phyloP scores from a whole-genome alignment of 805 yeast species.

The Ogataea pignaliae region DNA sequence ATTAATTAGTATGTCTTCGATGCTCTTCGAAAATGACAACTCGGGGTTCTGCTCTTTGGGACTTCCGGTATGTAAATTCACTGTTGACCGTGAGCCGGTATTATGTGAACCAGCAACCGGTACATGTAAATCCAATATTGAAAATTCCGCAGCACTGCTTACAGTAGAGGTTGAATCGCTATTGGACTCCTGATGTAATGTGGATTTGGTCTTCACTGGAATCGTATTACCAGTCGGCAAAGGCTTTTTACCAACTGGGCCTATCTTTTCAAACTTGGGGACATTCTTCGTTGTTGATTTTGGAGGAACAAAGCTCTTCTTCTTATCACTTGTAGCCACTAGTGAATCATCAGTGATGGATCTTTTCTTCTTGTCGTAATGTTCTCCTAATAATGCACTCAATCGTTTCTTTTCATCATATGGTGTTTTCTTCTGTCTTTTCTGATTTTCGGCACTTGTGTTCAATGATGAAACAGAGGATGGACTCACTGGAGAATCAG shows the following conservation, averaged over 20 bases:
- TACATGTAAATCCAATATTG: background rate
- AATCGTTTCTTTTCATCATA: conserved; percentile 17
- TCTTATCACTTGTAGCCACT: background rate
- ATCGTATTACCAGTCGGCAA: conserved; percentile 31
- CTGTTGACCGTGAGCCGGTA: too few species aligned
- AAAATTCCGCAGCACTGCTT: conserved; percentile 2
- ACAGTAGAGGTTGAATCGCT: conserved; percentile 5
- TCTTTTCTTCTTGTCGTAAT: conserved; percentile 11
- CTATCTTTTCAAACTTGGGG: conserved; percentile 28
- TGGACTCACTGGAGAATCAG: conserved; percentile 27
- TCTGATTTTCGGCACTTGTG: conserved; percentile 4
- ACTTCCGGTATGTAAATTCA: background rate
- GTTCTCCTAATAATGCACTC: conserved; percentile 13
- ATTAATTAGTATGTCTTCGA: too few species aligned
- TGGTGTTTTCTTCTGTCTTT: conserved; percentile 9
- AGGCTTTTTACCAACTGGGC: conserved; percentile 32
- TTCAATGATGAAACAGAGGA: conserved; percentile 14
- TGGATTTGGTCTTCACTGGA: conserved; percentile 28
- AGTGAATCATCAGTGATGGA: conserved; percentile 3
- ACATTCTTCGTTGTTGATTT: conserved; percentile 8
- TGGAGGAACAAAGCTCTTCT: conserved; percentile 4
- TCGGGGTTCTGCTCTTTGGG: background rate
- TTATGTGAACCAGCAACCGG: too few species aligned
- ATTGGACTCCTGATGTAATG: conserved; percentile 15
- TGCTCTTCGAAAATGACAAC: background rate